Evolutionary conservation across 164 flowering plant species (phyloP).

Genomic region (Vitis vinifera): DNA sequence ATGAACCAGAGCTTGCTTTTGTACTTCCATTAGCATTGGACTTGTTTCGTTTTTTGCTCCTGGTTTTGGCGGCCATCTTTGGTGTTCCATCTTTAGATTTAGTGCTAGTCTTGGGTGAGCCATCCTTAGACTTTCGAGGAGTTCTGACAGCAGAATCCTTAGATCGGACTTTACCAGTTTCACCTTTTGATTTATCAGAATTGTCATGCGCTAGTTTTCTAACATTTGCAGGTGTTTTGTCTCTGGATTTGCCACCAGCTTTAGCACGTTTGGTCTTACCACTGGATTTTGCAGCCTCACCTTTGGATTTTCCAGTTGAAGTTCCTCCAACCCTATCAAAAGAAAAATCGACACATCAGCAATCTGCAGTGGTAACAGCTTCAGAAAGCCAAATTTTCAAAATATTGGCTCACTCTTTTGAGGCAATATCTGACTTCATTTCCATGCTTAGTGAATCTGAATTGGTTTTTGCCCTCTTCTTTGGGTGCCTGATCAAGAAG

Average conservation of each 20-base stretch:
- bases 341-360: neutral
- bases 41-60: slow-evolving; percentile 36
- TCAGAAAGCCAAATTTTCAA: neutral
- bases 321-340: slow-evolving; percentile 34
- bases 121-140: too few species aligned
- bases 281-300: slow-evolving; percentile 33
- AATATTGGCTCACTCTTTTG: slow-evolving; percentile 45
- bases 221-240: neutral
- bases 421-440: slow-evolving; percentile 27
- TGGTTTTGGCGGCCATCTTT: slow-evolving; percentile 19
- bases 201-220: too few species aligned
- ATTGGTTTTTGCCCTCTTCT: slow-evolving; percentile 45
- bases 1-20: too few species aligned
- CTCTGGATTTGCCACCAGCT: slow-evolving; percentile 31
- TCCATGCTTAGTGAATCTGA: slow-evolving; percentile 33
- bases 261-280: slow-evolving; percentile 24
- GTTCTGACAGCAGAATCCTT: slow-evolving; percentile 20
- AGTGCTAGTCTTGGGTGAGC: too few species aligned
- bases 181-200: slow-evolving; percentile 12
- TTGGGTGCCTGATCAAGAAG: slow-evolving; percentile 35
- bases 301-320: slow-evolving; percentile 57
- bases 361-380: neutral
- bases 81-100: slow-evolving; percentile 16
- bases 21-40: slow-evolving; percentile 21
- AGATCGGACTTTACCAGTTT: slow-evolving; percentile 11